Conservation (phyloP, 495 filamentous ascomycete species). For the Lichenothelia convexa region DNA sequence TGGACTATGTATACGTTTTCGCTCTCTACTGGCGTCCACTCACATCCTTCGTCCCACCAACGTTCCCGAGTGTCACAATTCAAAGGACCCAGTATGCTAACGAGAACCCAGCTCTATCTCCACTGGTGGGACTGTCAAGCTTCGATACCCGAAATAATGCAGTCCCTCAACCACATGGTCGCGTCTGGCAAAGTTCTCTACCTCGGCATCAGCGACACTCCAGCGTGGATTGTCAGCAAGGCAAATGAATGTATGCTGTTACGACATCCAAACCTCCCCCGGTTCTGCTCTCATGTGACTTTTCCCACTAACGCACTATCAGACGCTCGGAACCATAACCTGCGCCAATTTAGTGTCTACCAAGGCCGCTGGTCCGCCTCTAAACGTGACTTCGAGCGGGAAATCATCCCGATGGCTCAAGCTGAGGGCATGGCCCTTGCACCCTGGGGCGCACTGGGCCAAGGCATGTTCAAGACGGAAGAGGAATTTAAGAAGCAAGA, state of each 20-base stretch:
- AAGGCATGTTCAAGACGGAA: slow-evolving; percentile 40
- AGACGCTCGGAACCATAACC: not conserved
- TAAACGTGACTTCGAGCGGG: slow-evolving; percentile 14
- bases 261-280: slow-evolving; percentile 1
- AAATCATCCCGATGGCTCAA: slow-evolving; percentile 14
- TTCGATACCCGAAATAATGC: slow-evolving; percentile 50
- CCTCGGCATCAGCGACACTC: slow-evolving; percentile 48
- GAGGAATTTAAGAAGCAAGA: slow-evolving; percentile 15
- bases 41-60: too few species aligned
- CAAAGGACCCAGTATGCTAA: not conserved
- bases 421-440: slow-evolving; percentile 46
- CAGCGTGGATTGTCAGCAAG: slow-evolving; percentile 13
- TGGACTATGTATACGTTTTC: too few species aligned
- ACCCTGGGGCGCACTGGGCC: slow-evolving; percentile 42
- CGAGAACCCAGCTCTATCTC: slow-evolving; percentile 3
- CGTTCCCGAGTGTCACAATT: too few species aligned
- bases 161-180: slow-evolving; percentile 40
- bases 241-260: slow-evolving; percentile 2
- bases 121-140: slow-evolving; percentile 48
- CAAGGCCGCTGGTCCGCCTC: slow-evolving; percentile 14
- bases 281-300: too few species aligned
- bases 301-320: not conserved
- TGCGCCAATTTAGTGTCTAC: slow-evolving; percentile 6
- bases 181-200: slow-evolving; percentile 45
- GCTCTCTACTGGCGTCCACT: too few species aligned